These are phyloP conservation scores for Termitomyces sp. DNA, from an alignment of 768 basidiomycete genomes.

Conservation along the genomic window DNA sequence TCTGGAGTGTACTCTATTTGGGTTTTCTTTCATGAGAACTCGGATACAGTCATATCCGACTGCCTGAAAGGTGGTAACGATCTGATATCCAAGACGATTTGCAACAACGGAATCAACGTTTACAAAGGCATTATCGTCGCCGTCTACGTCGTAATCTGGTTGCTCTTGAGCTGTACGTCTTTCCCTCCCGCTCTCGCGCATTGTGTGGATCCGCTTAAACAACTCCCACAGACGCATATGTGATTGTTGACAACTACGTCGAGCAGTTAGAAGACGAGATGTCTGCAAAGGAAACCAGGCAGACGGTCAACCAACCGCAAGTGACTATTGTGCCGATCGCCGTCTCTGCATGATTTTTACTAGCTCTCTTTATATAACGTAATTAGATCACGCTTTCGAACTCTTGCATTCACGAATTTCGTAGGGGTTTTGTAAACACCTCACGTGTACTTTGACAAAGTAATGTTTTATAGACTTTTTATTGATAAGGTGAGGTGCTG, in stretches of 20 bases:
- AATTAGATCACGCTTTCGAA: too few relatives aligned
- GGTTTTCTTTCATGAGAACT: conserved; percentile 39
- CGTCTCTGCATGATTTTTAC: conserved; percentile 11
- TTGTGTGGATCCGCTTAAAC: not conserved
- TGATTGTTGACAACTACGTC: conserved; percentile 47
- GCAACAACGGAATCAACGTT: conserved; percentile 34
- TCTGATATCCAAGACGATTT: conserved; percentile 27
- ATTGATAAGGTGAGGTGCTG: too few relatives aligned
- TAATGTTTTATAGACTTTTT: too few relatives aligned
- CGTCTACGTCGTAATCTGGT: conserved; percentile 44
- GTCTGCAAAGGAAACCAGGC: conserved; percentile 18
- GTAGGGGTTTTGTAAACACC: too few relatives aligned
- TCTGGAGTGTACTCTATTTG: conserved; percentile 43
- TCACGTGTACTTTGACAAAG: too few relatives aligned
- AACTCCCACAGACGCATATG: conserved; percentile 35
- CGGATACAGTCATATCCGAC: conserved; percentile 25
- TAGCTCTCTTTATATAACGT: too few relatives aligned
- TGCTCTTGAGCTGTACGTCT: conserved; percentile 48
- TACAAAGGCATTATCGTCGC: conserved; percentile 37
- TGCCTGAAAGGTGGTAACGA: conserved; percentile 30
- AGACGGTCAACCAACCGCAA: conserved; percentile 17
- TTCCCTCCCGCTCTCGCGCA: not conserved
- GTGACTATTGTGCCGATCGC: conserved; percentile 16
- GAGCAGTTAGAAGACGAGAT: conserved; percentile 49
- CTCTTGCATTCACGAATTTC: too few relatives aligned